Base-by-base conservation (phyloP, 1,139 yeast genomes). In the Citeromyces hawaiiensis region DNA sequence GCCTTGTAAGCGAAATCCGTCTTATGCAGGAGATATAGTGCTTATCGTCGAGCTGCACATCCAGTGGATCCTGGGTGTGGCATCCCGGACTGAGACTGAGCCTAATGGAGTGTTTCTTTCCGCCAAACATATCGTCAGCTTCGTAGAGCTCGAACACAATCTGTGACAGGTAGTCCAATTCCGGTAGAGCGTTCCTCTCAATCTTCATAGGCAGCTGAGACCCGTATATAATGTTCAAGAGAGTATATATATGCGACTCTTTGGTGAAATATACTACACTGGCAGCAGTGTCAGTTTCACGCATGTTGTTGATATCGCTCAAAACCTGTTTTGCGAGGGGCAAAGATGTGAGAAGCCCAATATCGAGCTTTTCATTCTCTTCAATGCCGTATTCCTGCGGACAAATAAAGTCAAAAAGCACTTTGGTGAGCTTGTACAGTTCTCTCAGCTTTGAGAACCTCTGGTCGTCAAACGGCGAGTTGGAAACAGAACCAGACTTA, bases 331-430 rank as follows among this genome's bases (percentile, higher is more conserved):
- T 83, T 1, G 96, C 94, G 49, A 93, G 69, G 2, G 99, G 99
- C 51, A 93, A 69, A 1, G 96, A 86, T 0, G 99, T 93, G 49
- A 93, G 67, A 44, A 93, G 65, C 2, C 99, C 98, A 63, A 93
- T 93, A 57, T 93, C 98, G 45, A 93, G 68, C 56, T 93, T 93
- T 57, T 93, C 98, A 54, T 83, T 83, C 53, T 87, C 95, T 47
- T 88, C 88, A 48, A 93, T 93, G 47, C 99, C 99, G 55, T 93
- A 93, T 55, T 93, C 98, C 59, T 93, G 97, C 10, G 99, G 99
- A 59, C 98, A 91, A 40, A 93, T 87, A 53, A 91, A 91, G 60
- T 93, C 99, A 61, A 93, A 93, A 47, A 93, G 63, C 4, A 93
- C 96, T 57, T 93, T 93, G 0, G 96, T 85, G 41, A 93, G 67